Percentiles rank a stretch among this genome's conserved stretches.
These are phyloP conservation scores for Sphagnum contortum DNA, from an alignment of 225 moss, liverwort and hornwort genomes.

Conservation along the genomic window DNA sequence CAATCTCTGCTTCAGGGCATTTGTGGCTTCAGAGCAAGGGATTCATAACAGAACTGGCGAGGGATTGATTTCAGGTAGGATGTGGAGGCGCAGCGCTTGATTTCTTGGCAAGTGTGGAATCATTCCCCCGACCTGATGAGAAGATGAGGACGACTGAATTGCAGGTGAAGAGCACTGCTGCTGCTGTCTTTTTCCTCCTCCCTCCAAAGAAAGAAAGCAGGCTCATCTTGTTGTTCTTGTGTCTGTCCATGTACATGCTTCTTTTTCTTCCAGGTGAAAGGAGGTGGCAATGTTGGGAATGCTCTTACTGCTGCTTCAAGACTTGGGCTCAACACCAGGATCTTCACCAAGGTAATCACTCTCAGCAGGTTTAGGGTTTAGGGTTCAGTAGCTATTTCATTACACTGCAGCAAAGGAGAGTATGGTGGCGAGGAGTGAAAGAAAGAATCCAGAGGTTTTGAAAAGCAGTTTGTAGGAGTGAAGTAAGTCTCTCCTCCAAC, in stretches of 20 bases:
- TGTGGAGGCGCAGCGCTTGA: conserved; percentile 75
- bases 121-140: conserved; percentile 78
- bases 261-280: conserved; percentile 56
- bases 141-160: conserved; percentile 78
- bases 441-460: too few relatives aligned
- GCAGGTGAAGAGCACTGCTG: conserved; percentile 41
- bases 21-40: too few relatives aligned
- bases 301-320: conserved; percentile 90
- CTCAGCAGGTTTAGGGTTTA: neutral
- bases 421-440: too few relatives aligned
- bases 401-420: neutral
- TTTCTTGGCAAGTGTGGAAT: conserved; percentile 75
- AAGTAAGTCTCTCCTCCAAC: neutral
- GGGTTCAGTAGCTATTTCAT: neutral
- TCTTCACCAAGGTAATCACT: conserved; percentile 60
- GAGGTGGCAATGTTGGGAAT: conserved; percentile 94
- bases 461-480: neutral
- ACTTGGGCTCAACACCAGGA: conserved; percentile 67
- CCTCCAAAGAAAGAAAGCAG: neutral
- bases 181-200: neutral
- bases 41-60: too few relatives aligned
- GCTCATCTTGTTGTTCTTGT: neutral
- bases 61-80: conserved; percentile 48
- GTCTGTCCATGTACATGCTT: neutral
- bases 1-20: too few relatives aligned